Conservation (phyloP, 2,329 filamentous ascomycete species). For the Fusarium compactum region DNA sequence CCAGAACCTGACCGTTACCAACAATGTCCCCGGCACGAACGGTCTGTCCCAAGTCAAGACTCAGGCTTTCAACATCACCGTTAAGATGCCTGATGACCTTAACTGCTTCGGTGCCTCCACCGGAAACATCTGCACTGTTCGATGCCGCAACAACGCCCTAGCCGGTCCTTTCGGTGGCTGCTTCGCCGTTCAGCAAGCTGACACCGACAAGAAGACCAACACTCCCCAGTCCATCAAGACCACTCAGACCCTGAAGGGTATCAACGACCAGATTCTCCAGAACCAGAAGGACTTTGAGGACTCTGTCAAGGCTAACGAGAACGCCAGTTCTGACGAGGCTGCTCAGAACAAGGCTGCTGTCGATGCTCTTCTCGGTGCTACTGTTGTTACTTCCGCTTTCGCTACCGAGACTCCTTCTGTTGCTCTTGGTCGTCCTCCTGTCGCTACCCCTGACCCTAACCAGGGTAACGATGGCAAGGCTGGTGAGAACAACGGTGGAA, state of each 20-base stretch:
- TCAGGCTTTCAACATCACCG: conserved; percentile 67
- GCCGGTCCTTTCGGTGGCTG: conserved; percentile 70
- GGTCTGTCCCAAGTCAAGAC: conserved; percentile 68
- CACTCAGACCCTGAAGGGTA: conserved; percentile 57
- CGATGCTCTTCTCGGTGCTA: conserved; percentile 52
- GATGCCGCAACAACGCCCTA: conserved; percentile 69
- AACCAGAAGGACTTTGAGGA: conserved; percentile 63
- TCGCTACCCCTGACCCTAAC: conserved; percentile 1
- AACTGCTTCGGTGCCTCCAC: conserved; percentile 66
- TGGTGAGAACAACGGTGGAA: conserved; percentile 14
- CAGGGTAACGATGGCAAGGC: conserved; percentile 7
- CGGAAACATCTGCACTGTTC: conserved; percentile 69
- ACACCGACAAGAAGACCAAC: conserved; percentile 57
- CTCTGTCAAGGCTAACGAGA: conserved; percentile 57
- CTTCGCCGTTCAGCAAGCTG: conserved; percentile 68
- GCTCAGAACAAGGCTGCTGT: conserved; percentile 54
- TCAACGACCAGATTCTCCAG: conserved; percentile 61
- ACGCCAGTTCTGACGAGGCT: conserved; percentile 51
- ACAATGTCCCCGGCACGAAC: conserved; percentile 70
- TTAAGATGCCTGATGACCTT: conserved; percentile 63
- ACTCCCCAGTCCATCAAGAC: conserved; percentile 61
- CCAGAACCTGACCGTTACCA: conserved; percentile 61
- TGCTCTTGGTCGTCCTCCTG: conserved; percentile 29
- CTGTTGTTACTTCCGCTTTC: conserved; percentile 47
- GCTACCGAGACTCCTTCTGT: conserved; percentile 52